phyloP scores from a whole-genome alignment of 1,139 yeast genomes.

The Protomyces inouyei region DNA sequence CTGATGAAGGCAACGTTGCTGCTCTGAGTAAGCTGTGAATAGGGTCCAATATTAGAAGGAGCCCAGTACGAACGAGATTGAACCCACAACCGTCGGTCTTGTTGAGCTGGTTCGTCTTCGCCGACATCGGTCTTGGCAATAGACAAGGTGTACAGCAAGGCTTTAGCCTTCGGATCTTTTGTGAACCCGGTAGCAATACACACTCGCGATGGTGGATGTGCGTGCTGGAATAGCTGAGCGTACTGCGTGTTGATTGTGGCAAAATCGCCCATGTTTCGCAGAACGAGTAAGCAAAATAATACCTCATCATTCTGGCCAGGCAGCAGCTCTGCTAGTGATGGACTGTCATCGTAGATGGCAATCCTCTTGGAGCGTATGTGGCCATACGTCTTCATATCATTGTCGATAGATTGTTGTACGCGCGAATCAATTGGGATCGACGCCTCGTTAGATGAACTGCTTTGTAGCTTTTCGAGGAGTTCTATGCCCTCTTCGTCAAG shows the following conservation, averaged over 20 bases:
- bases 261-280: conserved; percentile 63
- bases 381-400: background rate
- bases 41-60: conserved; percentile 96
- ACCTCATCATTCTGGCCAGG: conserved; percentile 39
- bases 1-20: conserved; percentile 59
- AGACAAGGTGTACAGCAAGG: conserved; percentile 4
- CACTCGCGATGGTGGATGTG: conserved; percentile 81
- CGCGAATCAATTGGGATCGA: background rate
- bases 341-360: background rate
- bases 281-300: conserved; percentile 56
- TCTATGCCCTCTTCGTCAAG: background rate
- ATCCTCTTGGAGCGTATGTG: background rate
- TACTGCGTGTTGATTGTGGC: conserved; percentile 58
- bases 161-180: conserved; percentile 27
- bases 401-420: background rate
- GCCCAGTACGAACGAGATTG: conserved; percentile 96
- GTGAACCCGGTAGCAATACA: conserved; percentile 64
- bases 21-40: conserved; percentile 72
- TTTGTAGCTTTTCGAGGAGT: background rate
- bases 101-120: conserved; percentile 31
- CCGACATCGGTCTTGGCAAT: conserved; percentile 39
- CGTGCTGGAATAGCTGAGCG: conserved; percentile 47
- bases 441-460: no score
- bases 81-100: conserved; percentile 65
- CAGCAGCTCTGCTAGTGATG: conserved; percentile 29